Percentiles rank a stretch among this genome's conserved stretches.
These are phyloP conservation scores for Hypoxylon sp. DNA, from an alignment of 2,329 filamentous ascomycete genomes.

Conservation along the genomic window DNA sequence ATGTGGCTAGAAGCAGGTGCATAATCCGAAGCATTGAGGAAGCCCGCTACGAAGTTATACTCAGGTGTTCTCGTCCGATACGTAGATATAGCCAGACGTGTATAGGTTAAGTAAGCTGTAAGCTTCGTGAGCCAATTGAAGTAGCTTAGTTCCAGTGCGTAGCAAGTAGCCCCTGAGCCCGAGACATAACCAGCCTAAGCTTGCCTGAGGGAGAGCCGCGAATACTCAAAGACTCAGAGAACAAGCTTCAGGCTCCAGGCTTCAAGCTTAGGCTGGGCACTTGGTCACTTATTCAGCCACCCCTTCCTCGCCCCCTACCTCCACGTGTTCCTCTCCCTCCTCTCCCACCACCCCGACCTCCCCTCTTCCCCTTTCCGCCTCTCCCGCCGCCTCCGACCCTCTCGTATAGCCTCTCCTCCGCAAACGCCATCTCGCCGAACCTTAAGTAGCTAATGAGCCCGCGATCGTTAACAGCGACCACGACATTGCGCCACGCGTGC, in stretches of 20 bases:
- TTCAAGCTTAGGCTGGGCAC: not conserved
- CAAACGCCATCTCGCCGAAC: slow-evolving; percentile 84
- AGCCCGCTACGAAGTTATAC: not conserved
- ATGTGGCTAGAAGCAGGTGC: not conserved
- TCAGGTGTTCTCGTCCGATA: not conserved
- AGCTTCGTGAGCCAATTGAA: not conserved
- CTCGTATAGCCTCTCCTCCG: slow-evolving; percentile 77
- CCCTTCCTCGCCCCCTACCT: slow-evolving; percentile 37
- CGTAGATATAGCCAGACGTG: not conserved
- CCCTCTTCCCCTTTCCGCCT: slow-evolving; percentile 39
- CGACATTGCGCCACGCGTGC: slow-evolving; percentile 84
- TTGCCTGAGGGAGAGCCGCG: not conserved
- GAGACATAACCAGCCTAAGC: not conserved
- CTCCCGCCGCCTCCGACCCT: slow-evolving; percentile 57
- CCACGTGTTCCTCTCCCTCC: slow-evolving; percentile 38
- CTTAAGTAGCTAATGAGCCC: slow-evolving; percentile 90
- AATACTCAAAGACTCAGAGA: not conserved
- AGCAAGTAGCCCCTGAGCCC: not conserved
- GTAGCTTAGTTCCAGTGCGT: not conserved
- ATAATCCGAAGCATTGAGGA: not conserved
- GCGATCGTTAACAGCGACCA: slow-evolving; percentile 89
- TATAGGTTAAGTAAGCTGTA: not conserved
- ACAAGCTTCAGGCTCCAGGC: slow-evolving; percentile 6
- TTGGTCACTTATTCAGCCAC: slow-evolving; percentile 30
- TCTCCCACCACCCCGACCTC: slow-evolving; percentile 32